Evolutionary conservation across 306 rosid genomes (phyloP), one percentile per base, ranked within the genome.

Genomic region (Bauhinia variegata): DNA sequence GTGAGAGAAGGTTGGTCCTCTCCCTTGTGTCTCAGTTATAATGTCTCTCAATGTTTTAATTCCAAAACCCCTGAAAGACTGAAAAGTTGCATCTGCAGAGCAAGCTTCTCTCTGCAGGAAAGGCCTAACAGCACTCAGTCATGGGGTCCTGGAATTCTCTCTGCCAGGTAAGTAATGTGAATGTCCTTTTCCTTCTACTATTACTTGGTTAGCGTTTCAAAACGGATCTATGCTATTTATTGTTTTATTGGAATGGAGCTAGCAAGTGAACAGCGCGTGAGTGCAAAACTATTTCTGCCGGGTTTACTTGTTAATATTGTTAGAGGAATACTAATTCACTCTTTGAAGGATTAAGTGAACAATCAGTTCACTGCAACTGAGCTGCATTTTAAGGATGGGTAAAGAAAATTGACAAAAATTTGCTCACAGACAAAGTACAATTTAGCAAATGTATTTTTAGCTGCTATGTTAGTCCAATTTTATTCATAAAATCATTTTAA

Each of bases 1-100:
- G 83, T 88, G 17, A 73, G 79, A 58, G 93, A 82, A 77, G 86
- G 85, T 68, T 63, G 58, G 1, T 67, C 69, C 67, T 80, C 85
- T 55, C 81, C 80, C 44, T 70, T 83, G 41, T 36, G 72, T 75
- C 67, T 68, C 54, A 49, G 33, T 63, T 39, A 23, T 23, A 23
- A 23, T 23, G 2, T 23, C 28, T 23, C 28, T 23, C 28, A 23
- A 1, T 1, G 61, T 67, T 14, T 70, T 36, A 61, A 18, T 53
- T 48, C 80, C 67, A 82, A 81, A 66, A 49, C 80, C 62, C 61
- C 70, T 52, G 34, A 28, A 42, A 48, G 74, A 48, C 68, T 71
- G 33, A 79, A 48, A 67, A 32, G 38, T 34, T 71, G 86, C 15
- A 56, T 80, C 59, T 75, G 74, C 79, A 75, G 70, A 19, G 86